A percentile compares a stretch with the other conserved stretches of the same genome.
These are phyloP conservation scores for Colletotrichum sp. DNA, from an alignment of 2,329 filamentous ascomycete species.

Conservation along the genomic window DNA sequence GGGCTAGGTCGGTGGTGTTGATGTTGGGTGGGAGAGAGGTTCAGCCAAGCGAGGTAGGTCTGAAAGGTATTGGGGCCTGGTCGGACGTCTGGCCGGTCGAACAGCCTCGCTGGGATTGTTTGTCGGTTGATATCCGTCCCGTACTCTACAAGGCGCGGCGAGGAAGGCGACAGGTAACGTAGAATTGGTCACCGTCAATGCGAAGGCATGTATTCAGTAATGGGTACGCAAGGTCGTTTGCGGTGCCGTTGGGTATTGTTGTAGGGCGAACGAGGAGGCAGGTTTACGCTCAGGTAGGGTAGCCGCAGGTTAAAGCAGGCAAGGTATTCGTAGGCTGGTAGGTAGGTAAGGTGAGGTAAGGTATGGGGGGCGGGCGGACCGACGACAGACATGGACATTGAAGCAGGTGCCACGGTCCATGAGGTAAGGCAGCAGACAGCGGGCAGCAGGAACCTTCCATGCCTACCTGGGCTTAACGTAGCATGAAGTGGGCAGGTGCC, in stretches of 20 bases:
- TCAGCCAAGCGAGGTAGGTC: not conserved
- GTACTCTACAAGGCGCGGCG: not conserved
- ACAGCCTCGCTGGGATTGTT: not conserved
- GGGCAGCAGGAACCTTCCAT: not conserved
- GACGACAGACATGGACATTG: not conserved
- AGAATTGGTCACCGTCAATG: not conserved
- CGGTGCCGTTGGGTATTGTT: not conserved
- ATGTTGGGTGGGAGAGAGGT: not conserved
- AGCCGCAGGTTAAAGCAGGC: not conserved
- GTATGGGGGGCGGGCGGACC: not conserved
- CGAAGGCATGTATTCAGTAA: not conserved
- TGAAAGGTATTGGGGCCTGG: not conserved
- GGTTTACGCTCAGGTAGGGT: not conserved
- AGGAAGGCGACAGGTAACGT: not conserved
- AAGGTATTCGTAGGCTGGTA: not conserved
- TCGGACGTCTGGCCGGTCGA: not conserved
- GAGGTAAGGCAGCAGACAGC: not conserved
- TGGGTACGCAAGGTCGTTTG: slow-evolving; percentile 3
- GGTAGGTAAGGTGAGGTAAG: not conserved
- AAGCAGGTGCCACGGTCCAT: not conserved
- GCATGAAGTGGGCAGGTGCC: not conserved
- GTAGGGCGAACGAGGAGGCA: not conserved
- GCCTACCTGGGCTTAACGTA: no score
- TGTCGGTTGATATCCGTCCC: not conserved
- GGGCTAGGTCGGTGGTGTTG: not conserved